These are phyloP conservation scores for Colletotrichum gigasporum DNA, from an alignment of 2,329 filamentous ascomycete genomes.

Conservation along the genomic window DNA sequence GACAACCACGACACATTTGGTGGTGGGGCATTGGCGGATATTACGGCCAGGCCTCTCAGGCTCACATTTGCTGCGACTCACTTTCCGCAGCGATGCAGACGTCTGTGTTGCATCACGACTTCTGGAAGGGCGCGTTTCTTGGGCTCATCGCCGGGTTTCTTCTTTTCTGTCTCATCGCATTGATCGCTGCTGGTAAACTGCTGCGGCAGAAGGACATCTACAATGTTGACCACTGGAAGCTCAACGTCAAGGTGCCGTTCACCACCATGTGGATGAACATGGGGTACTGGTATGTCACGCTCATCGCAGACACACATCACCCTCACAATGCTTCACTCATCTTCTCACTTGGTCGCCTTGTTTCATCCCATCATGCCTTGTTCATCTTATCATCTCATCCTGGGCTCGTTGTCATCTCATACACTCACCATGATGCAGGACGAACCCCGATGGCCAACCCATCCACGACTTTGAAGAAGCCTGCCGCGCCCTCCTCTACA, in stretches of 20 bases:
- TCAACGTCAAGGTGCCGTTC: conserved; percentile 58
- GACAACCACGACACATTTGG: no score
- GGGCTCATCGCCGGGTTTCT: conserved; percentile 35
- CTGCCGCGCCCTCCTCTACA: conserved; percentile 56
- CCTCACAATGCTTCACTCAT: no score
- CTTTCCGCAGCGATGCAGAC: not conserved
- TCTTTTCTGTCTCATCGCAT: conserved; percentile 31
- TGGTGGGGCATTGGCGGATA: no score
- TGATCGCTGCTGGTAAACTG: conserved; percentile 28
- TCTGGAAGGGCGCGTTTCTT: not conserved
- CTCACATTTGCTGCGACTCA: no score
- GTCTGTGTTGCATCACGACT: not conserved
- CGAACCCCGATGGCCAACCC: conserved; percentile 38
- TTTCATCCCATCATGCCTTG: not conserved
- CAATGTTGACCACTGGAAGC: conserved; percentile 63
- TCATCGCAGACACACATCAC: no score
- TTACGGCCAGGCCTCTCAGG: no score
- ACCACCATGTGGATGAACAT: conserved; percentile 72
- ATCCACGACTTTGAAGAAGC: conserved; percentile 54
- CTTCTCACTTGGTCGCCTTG: not conserved
- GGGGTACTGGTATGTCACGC: conserved; percentile 64
- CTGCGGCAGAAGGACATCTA: conserved; percentile 49
- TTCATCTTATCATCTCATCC: not conserved
- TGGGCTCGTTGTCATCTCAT: no score
- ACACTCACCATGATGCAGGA: conserved; percentile 37